phyloP scores from a whole-genome alignment of 306 rosid genomes.

The Dalbergia cochinchinensis region DNA sequence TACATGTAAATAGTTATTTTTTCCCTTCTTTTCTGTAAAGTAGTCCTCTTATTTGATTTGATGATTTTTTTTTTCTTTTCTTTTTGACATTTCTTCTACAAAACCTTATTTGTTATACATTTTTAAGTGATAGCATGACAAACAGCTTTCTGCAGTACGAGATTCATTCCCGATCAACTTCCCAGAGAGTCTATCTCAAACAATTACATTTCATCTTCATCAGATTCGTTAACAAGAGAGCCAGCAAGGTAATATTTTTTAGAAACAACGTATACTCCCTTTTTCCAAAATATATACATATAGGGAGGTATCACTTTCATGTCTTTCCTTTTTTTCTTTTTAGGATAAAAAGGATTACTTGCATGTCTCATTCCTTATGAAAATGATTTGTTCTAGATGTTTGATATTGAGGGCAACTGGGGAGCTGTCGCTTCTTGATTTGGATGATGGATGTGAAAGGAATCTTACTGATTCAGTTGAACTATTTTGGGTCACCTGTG shows the following conservation, averaged over 20 bases:
- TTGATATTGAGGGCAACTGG: slow-evolving; percentile 93
- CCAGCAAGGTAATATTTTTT: slow-evolving; percentile 77
- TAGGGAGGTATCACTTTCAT: too few relatives aligned
- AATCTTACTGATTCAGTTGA: slow-evolving; percentile 96
- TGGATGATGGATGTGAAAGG: slow-evolving; percentile 95
- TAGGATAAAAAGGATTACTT: slow-evolving; percentile 7
- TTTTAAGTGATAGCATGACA: slow-evolving; percentile 98
- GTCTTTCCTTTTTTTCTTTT: background rate
- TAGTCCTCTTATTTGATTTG: slow-evolving; percentile 39
- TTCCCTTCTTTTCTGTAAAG: background rate
- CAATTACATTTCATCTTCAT: slow-evolving; percentile 59
- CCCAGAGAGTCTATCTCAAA: slow-evolving; percentile 69
- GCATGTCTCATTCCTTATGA: slow-evolving; percentile 45
- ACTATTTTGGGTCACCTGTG: slow-evolving; percentile 99
- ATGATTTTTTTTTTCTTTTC: slow-evolving; percentile 24
- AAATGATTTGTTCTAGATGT: slow-evolving; percentile 68
- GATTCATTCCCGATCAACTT: slow-evolving; percentile 91
- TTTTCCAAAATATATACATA: slow-evolving; percentile 38
- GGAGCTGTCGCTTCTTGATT: slow-evolving; percentile 97
- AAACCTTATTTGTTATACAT: slow-evolving; percentile 61
- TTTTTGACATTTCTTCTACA: slow-evolving; percentile 36
- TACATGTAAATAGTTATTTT: slow-evolving; percentile 43
- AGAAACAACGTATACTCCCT: slow-evolving; percentile 26
- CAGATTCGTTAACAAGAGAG: slow-evolving; percentile 71
- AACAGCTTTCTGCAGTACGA: slow-evolving; percentile 99